Evolutionary conservation across 495 filamentous ascomycete species (phyloP), one percentile per base, ranked within the genome.

Genomic region (Halenospora varia): DNA sequence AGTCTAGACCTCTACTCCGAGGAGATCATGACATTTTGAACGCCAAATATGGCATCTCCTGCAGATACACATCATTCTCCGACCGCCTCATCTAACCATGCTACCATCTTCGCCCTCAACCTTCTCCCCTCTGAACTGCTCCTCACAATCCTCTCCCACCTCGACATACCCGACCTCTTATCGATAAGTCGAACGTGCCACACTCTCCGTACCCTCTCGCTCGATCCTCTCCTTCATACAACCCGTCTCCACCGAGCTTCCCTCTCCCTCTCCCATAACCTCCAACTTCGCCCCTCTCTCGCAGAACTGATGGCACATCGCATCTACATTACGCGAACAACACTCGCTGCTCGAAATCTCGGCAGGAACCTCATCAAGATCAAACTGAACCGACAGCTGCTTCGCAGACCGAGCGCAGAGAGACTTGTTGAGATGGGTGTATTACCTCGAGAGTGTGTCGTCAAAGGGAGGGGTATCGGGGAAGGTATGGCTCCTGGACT

Each of bases 291-390:
- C 9, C 82, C 83, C 4, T 73, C 80, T 15, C 75, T 82, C 1
- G 52, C 74, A 8, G 72, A 78, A 26, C 76, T 82, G 19, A 76
- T 78, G 46, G 66, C 67, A 1, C 72, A 78, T n/a, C 73, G 69
- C 61, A 84, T 87, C 66, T 82, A 83, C 68, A 56, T 85, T n/a
- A 82, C 82, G 47, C 71, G 73, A 40, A 82, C 78, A 15, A 73
- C 78, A 19, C 69, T 79, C 42, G 69, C 76, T 50, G 82, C 82
- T 18, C 76, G 83, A 22, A 66, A 68, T 17, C 73, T 86, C 13
- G 73, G 75, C 19, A 72, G 78, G 19, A 75, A 67, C 24, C 71
- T 85, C 2, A 73, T 77, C n/a, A 68, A 48, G 20, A 65, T 65
- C 0, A 59, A 52, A 40, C 56, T 76, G n/a, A 71, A 71, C 42